Evolutionary conservation across 306 rosid species (phyloP).

Genomic region (Fagus sylvatica): DNA sequence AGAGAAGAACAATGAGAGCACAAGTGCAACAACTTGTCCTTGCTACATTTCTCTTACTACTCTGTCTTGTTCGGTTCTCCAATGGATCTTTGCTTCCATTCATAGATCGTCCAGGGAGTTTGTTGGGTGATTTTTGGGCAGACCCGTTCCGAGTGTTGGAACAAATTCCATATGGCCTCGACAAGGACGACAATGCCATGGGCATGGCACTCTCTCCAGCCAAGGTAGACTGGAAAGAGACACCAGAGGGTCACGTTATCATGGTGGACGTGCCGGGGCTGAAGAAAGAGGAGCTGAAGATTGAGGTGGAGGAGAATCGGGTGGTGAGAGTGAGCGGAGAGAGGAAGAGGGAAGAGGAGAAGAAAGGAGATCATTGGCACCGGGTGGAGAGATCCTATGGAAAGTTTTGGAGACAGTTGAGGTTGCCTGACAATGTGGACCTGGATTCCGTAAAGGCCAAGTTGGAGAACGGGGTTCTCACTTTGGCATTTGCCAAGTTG

Average conservation of each 20-base stretch:
- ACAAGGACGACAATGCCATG: background rate
- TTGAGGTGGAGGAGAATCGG: constrained; percentile 59
- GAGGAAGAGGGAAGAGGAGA: constrained; percentile 55
- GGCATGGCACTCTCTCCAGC: constrained; percentile 19
- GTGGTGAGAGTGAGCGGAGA: constrained; percentile 67
- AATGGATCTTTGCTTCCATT: constrained; percentile 55
- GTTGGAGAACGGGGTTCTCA: constrained; percentile 60
- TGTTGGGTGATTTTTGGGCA: constrained; percentile 35
- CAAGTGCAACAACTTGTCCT: constrained; percentile 4
- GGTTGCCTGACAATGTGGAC: constrained; percentile 59
- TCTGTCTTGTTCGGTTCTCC: constrained; percentile 26
- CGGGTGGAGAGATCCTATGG: constrained; percentile 62
- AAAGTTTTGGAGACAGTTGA: constrained; percentile 69
- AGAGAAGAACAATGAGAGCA: constrained; percentile 28
- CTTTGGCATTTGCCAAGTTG: constrained; percentile 49
- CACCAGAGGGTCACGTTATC: constrained; percentile 58
- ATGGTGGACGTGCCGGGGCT: constrained; percentile 65
- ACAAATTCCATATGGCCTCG: constrained; percentile 54
- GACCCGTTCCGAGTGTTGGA: constrained; percentile 59
- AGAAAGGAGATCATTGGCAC: constrained; percentile 64
- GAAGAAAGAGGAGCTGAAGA: constrained; percentile 55
- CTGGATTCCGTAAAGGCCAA: constrained; percentile 58
- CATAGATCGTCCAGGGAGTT: constrained; percentile 40
- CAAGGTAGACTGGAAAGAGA: constrained; percentile 76
- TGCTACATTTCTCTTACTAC: constrained; percentile 14